Evolutionary conservation across 352 stramenopile species (phyloP).

Genomic region (Phytophthora pinifolia): DNA sequence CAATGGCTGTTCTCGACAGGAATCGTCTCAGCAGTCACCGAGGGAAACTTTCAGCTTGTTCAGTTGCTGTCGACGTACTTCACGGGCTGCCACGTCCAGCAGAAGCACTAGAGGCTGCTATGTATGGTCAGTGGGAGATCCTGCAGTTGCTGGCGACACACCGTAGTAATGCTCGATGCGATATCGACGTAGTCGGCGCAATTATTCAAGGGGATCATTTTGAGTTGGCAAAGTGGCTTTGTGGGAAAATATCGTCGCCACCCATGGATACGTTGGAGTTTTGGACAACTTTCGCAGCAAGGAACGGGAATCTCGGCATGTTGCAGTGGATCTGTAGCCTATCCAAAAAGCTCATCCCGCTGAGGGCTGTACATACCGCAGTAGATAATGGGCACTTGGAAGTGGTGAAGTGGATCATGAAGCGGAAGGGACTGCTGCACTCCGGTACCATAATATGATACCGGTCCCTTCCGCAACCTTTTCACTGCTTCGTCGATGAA

Average conservation of each 20-base stretch:
- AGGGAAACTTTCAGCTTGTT: slow-evolving; percentile 1
- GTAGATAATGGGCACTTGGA: not conserved
- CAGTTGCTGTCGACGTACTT: slow-evolving; percentile 2
- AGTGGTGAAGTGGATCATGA: slow-evolving; percentile 2
- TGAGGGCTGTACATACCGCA: not conserved
- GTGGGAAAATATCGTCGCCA: too few relatives aligned
- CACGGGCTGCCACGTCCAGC: not conserved
- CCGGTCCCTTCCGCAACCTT: too few relatives aligned
- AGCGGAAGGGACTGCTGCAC: not conserved
- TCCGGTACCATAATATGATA: too few relatives aligned
- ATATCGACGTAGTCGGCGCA: not conserved
- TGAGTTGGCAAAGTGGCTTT: slow-evolving; percentile 1
- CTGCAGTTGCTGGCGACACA: not conserved
- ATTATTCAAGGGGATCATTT: not conserved
- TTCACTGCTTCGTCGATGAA: too few relatives aligned
- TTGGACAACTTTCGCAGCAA: not conserved
- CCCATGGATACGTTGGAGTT: not conserved
- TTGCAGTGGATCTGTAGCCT: not conserved
- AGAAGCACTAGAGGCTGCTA: not conserved
- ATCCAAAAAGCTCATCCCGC: not conserved
- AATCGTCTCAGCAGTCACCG: not conserved
- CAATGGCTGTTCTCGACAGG: not conserved
- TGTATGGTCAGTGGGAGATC: too few relatives aligned
- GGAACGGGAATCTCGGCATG: not conserved
- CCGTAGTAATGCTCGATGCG: not conserved